Percentiles rank a stretch among this genome's conserved stretches.
Conservation (phyloP, 1,139 yeast species). For the Saccharomyces hybrid region DNA sequence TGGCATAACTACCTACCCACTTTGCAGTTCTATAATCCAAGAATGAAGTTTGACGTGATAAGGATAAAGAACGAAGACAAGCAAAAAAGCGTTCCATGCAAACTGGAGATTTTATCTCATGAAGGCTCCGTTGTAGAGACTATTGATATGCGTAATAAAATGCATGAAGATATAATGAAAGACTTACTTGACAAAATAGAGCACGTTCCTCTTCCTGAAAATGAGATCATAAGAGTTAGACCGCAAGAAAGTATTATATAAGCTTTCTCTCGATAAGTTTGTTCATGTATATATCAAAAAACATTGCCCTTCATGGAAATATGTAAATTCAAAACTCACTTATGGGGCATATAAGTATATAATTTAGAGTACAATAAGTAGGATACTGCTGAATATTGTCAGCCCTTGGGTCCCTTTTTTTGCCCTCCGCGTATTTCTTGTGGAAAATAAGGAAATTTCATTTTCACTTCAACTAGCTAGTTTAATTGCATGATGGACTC, state of each 20-base stretch:
- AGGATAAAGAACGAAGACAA: constrained; percentile 42
- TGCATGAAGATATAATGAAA: constrained; percentile 23
- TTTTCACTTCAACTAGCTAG: neutral
- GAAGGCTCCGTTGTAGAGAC: constrained; percentile 17
- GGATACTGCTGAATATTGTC: neutral
- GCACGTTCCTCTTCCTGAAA: constrained; percentile 21
- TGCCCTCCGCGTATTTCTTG: neutral
- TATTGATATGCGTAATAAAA: constrained; percentile 27
- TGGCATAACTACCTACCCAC: constrained; percentile 73
- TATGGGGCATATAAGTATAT: neutral
- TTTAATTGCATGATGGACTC: neutral
- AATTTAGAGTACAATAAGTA: neutral
- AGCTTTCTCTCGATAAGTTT: neutral
- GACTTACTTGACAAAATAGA: constrained; percentile 22
- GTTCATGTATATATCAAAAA: neutral
- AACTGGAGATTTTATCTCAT: constrained; percentile 26
- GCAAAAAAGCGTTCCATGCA: constrained; percentile 25
- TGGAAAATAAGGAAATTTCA: neutral
- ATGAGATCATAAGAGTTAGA: constrained; percentile 16
- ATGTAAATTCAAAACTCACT: neutral
- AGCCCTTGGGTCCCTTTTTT: neutral
- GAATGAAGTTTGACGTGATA: constrained; percentile 52
- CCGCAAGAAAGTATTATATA: neutral
- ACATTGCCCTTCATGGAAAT: neutral
- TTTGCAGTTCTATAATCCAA: constrained; percentile 75